Percentiles rank a stretch among this genome's conserved stretches.
Evolutionary conservation across 2,329 filamentous ascomycete genomes (phyloP).

Genomic region (Trichoderma harzianum): DNA sequence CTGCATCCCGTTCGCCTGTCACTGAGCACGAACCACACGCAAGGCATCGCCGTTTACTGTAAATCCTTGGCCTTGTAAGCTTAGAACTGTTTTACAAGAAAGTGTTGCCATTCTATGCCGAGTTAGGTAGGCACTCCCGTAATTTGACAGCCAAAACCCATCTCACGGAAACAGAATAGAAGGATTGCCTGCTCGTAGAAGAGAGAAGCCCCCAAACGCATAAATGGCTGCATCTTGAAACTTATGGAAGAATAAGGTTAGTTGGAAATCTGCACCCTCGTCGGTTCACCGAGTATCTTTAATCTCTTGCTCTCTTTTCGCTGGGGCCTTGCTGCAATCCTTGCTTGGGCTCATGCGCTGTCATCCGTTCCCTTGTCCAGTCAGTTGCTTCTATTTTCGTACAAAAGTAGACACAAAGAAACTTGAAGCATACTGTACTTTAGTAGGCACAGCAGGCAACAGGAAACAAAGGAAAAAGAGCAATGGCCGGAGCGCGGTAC

Average conservation of each 20-base stretch:
- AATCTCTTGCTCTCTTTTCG: background rate
- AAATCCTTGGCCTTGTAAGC: background rate
- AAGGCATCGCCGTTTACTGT: background rate
- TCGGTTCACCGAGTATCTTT: slow-evolving; percentile 9
- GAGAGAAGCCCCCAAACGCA: background rate
- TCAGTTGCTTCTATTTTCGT: slow-evolving; percentile 4
- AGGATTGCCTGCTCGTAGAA: too few relatives aligned
- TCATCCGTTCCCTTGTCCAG: background rate
- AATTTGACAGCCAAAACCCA: background rate
- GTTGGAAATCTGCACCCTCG: background rate
- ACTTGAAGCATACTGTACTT: background rate
- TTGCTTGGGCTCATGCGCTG: background rate
- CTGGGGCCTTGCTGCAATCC: background rate
- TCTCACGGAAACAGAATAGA: background rate
- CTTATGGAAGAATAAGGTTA: slow-evolving; percentile 14
- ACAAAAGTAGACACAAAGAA: background rate
- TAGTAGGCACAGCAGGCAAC: background rate
- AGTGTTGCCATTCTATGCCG: background rate
- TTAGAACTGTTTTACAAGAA: background rate
- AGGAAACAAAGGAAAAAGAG: background rate
- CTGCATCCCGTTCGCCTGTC: background rate
- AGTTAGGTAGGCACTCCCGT: background rate
- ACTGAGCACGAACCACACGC: background rate
- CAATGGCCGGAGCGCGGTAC: background rate
- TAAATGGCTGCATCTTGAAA: background rate